A percentile compares a stretch with the other conserved stretches of the same genome.
These are phyloP conservation scores for Aspergillus japonicus DNA, from an alignment of 2,329 filamentous ascomycete genomes.

Conservation along the genomic window DNA sequence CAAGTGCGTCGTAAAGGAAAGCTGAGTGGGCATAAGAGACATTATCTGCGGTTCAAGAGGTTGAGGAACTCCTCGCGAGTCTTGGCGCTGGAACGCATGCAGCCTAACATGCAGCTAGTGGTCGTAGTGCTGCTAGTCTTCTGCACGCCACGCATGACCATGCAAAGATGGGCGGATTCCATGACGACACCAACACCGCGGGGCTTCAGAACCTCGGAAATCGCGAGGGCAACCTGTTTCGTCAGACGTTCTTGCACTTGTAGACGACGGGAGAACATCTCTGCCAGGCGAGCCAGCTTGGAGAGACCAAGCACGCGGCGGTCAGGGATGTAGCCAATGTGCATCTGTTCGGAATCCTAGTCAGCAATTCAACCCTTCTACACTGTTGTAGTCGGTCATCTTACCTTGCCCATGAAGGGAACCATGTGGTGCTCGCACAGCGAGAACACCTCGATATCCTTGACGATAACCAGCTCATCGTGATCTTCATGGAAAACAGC, in stretches of 20 bases:
- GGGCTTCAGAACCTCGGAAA: conserved; percentile 88
- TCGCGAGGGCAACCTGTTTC: conserved; percentile 90
- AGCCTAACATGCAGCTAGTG: conserved; percentile 96
- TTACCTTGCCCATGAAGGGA: conserved; percentile 89
- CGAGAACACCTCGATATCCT: conserved; percentile 93
- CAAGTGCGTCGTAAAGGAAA: conserved; percentile 17
- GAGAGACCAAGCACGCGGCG: conserved; percentile 91
- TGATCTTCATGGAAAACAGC: conserved; percentile 96
- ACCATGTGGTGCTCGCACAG: conserved; percentile 97
- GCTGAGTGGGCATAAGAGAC: conserved; percentile 5
- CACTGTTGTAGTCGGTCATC: conserved; percentile 5
- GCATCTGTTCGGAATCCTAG: conserved; percentile 64
- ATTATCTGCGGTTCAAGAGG: conserved; percentile 61
- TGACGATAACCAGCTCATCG: conserved; percentile 95
- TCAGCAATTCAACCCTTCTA: conserved; percentile 3
- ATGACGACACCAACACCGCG: conserved; percentile 96
- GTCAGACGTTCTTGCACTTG: conserved; percentile 97
- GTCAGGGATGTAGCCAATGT: conserved; percentile 95
- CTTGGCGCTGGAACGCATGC: conserved; percentile 88
- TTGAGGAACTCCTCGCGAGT: conserved; percentile 94
- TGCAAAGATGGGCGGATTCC: conserved; percentile 94
- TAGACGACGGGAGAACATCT: conserved; percentile 91
- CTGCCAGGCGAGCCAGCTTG: conserved; percentile 90
- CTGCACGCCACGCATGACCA: conserved; percentile 98
- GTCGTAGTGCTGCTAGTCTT: conserved; percentile 86